These are phyloP conservation scores for Colletotrichum magnum DNA, from an alignment of 2,329 filamentous ascomycete species.

Conservation along the genomic window DNA sequence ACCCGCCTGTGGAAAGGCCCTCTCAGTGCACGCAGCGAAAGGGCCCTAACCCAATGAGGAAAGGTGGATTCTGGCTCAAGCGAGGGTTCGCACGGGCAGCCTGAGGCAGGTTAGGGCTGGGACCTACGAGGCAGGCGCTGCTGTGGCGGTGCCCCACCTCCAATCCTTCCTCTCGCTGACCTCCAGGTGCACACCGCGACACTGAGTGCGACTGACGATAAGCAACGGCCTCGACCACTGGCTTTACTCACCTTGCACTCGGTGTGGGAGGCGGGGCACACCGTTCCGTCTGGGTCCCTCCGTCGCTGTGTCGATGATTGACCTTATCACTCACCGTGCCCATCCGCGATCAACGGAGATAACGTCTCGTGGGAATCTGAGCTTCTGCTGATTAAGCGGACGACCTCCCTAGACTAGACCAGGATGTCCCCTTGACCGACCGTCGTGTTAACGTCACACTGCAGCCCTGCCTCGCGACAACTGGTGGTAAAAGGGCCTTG, in stretches of 20 bases:
- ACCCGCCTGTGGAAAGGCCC: constrained; percentile 4
- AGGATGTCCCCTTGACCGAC: constrained; percentile 20
- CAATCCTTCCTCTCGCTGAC: no score
- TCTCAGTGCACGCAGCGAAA: constrained; percentile 20
- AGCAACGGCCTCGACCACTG: no score
- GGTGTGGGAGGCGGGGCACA: constrained; percentile 24
- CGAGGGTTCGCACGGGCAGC: constrained; percentile 49
- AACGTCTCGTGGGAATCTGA: not conserved
- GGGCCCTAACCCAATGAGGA: constrained; percentile 51
- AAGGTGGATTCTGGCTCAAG: constrained; percentile 50
- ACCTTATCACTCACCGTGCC: not conserved
- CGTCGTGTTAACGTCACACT: constrained; percentile 34
- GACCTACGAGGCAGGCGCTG: constrained; percentile 48
- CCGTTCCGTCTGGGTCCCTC: not conserved
- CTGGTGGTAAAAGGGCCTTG: constrained; percentile 13
- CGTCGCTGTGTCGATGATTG: not conserved
- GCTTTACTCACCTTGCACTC: not conserved
- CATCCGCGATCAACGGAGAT: not conserved
- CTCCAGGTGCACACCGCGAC: no score
- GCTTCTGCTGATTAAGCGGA: constrained; percentile 31
- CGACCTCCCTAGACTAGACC: constrained; percentile 4
- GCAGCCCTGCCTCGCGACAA: constrained; percentile 33
- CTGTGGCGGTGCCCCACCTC: not conserved
- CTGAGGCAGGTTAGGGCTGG: constrained; percentile 55
- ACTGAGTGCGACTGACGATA: no score